These are phyloP conservation scores for Chenopodium quinoa DNA, from an alignment of 148 eudicot genomes.

Conservation along the genomic window DNA sequence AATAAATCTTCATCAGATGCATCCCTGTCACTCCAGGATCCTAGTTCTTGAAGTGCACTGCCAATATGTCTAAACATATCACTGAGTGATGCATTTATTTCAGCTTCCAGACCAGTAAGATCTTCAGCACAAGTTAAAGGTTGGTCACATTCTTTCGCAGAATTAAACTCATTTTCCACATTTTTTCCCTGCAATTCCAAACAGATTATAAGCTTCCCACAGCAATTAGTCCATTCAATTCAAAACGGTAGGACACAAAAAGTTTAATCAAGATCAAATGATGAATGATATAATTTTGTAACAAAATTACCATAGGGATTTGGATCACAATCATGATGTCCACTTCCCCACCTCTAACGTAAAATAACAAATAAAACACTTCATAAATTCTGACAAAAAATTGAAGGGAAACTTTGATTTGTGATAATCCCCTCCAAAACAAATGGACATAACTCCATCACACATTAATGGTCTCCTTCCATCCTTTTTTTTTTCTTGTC, in stretches of 20 bases:
- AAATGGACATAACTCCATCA: neutral
- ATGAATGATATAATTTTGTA: too few species aligned
- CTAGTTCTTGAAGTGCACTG: conserved; percentile 40
- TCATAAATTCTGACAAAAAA: neutral
- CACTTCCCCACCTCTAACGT: too few species aligned
- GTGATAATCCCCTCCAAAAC: too few species aligned
- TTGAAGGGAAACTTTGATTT: neutral
- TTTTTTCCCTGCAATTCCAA: conserved; percentile 44
- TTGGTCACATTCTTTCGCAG: conserved; percentile 29
- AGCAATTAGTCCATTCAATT: neutral
- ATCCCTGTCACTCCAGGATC: conserved; percentile 32
- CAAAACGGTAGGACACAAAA: neutral
- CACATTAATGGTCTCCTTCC: neutral
- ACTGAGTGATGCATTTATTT: conserved; percentile 38
- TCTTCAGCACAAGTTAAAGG: conserved; percentile 21
- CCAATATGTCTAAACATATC: conserved; percentile 35
- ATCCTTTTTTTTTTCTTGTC: neutral
- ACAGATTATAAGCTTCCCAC: conserved; percentile 14
- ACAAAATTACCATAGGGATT: neutral
- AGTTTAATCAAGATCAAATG: too few species aligned
- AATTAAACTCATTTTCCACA: conserved; percentile 39
- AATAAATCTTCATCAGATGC: conserved; percentile 33
- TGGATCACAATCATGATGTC: too few species aligned
- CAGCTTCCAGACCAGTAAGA: conserved; percentile 30
- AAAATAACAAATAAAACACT: neutral